Evolutionary conservation across 805 yeast genomes (phyloP).

Genomic region (Kockiozyma suomiensis): DNA sequence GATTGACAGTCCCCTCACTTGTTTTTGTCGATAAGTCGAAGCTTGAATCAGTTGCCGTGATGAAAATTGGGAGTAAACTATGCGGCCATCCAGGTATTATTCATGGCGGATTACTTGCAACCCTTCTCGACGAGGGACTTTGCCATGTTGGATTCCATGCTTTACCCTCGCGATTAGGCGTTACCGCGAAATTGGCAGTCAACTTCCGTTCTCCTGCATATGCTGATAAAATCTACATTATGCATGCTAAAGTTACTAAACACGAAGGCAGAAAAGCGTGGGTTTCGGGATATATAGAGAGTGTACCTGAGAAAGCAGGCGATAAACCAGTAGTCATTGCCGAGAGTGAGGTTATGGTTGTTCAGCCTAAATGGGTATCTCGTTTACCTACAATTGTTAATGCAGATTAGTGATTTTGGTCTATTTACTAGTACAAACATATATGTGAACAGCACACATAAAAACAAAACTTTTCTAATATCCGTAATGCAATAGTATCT

Average conservation of each 20-base stretch:
- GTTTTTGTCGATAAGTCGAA: conserved; percentile 58
- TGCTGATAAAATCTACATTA: conserved; percentile 64
- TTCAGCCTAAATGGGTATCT: conserved; percentile 47
- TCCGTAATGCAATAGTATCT: not conserved
- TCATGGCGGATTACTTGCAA: conserved; percentile 85
- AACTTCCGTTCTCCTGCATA: conserved; percentile 61
- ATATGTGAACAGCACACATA: not conserved
- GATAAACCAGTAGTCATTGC: conserved; percentile 33
- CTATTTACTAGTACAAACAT: not conserved
- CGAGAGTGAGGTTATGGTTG: conserved; percentile 42
- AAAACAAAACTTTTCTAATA: not conserved
- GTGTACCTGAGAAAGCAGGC: conserved; percentile 44
- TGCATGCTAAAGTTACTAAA: conserved; percentile 67
- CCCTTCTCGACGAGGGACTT: conserved; percentile 81
- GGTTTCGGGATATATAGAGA: conserved; percentile 66
- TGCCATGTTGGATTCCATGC: conserved; percentile 83
- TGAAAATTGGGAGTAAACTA: conserved; percentile 68
- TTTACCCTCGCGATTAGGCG: conserved; percentile 81
- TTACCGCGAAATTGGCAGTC: conserved; percentile 76
- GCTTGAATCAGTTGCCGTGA: conserved; percentile 59
- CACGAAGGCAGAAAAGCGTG: conserved; percentile 78
- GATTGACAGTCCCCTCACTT: conserved; percentile 72
- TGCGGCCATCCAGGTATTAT: conserved; percentile 71
- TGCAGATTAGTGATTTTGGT: not conserved
- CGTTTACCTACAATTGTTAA: conserved; percentile 32